These are phyloP conservation scores for Platanus orientalis DNA, from an alignment of 164 flowering plant genomes.

Conservation along the genomic window DNA sequence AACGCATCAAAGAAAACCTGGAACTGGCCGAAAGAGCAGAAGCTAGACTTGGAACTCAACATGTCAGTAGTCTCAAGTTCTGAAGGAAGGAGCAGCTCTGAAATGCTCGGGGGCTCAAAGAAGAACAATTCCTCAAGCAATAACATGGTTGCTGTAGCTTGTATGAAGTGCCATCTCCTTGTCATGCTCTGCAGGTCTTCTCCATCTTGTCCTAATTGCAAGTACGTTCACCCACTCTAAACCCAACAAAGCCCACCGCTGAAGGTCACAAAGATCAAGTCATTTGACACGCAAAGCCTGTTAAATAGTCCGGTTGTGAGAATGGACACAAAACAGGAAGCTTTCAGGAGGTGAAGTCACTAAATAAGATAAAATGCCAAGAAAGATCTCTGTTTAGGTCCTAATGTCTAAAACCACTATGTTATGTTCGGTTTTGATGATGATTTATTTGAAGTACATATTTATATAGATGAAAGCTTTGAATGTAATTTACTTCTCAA, in stretches of 20 bases:
- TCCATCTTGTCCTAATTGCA: constrained; percentile 78
- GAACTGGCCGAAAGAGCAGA: constrained; percentile 41
- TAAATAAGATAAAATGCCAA: background rate
- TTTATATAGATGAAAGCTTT: no score
- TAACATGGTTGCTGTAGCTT: constrained; percentile 66
- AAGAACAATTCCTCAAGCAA: constrained; percentile 16
- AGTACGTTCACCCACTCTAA: constrained; percentile 52
- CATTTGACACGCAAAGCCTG: constrained; percentile 43
- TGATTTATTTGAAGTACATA: no score
- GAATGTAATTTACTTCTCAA: background rate
- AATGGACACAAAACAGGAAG: no score
- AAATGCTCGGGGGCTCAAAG: constrained; percentile 9
- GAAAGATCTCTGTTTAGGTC: no score
- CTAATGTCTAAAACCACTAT: no score
- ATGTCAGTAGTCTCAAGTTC: constrained; percentile 32
- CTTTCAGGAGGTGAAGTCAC: no score
- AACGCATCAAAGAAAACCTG: constrained; percentile 51
- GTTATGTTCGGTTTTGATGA: background rate
- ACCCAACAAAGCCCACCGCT: constrained; percentile 17
- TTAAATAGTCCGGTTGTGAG: constrained; percentile 9
- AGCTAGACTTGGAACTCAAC: constrained; percentile 63
- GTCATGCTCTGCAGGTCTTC: constrained; percentile 59
- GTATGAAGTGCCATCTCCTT: constrained; percentile 64
- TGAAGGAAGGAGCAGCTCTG: constrained; percentile 3
- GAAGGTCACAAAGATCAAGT: constrained; percentile 19